Evolutionary conservation across 768 basidiomycete genomes (phyloP), one percentile per base, ranked within the genome.

Genomic region (Neoboletus subvelutipes): DNA sequence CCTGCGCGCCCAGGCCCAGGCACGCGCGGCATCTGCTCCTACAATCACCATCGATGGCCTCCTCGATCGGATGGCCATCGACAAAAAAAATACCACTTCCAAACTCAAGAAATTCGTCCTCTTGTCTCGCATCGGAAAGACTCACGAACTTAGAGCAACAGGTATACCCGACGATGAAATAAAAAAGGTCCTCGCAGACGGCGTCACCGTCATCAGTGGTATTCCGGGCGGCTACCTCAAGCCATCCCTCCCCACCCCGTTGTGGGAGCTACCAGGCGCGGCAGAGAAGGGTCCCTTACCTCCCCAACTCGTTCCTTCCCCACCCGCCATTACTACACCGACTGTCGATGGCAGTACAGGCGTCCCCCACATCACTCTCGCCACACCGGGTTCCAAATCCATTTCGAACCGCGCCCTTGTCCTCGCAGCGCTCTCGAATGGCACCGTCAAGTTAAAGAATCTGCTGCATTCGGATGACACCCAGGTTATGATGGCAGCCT

Each of bases 401-500:
- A 90, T 99, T 63, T 97, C 94, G 1, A 98, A 98, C 70, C 86
- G 96, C 33, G 94, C 92, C 0, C 78, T 99, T 40, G 87, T 98
- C 2, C 83, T 99, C 29, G 96, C 97, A 11, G 94, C 96, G 1
- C 83, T 99, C 15, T 94, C 85, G 0, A 83, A 82, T 45, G 97
- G 96, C 2, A 92, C 88, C 0, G 97, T 95, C 73, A 80, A 88
- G 59, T 75, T 99, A 54, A 87, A 79, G 72, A 99, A 99, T 64
- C 75, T 99, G n/a, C n/a, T n/a, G n/a, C n/a, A n/a, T n/a, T n/a
- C n/a, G n/a, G n/a, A n/a, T n/a, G n/a, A n/a, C n/a, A 99, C 97
- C 0, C 94, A 95, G 64, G 96, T 99, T 53, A 99, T 99, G 97
- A 98, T 98, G 94, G 80, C 87, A 4, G 96, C 95, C 34, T 79